Conservation (phyloP, 108 stramenopile genomes). For the Skeletonema menzelii region DNA sequence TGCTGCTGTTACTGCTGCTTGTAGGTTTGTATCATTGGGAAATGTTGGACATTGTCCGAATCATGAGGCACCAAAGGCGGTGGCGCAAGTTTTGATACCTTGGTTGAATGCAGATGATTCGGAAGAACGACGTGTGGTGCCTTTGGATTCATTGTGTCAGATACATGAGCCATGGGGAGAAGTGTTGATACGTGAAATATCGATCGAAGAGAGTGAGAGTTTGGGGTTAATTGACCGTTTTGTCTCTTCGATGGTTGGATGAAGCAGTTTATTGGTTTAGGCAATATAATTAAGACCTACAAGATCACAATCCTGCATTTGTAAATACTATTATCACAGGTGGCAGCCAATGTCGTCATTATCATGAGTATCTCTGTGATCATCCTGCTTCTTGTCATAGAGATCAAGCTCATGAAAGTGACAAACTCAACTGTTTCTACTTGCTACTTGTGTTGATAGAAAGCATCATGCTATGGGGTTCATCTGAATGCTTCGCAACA, state of each 20-base stretch:
- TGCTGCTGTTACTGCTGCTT: constrained; percentile 4
- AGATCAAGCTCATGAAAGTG: too few species aligned
- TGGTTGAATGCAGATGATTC: constrained; percentile 43
- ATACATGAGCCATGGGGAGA: constrained; percentile 65
- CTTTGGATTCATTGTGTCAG: constrained; percentile 23
- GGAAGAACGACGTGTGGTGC: constrained; percentile 17
- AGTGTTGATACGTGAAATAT: constrained; percentile 37
- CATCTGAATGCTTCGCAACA: too few species aligned
- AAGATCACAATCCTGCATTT: too few species aligned
- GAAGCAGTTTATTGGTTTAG: too few species aligned
- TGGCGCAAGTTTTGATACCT: constrained; percentile 43
- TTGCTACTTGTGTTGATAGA: too few species aligned
- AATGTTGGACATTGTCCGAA: constrained; percentile 86
- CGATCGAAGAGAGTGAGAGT: constrained; percentile 45
- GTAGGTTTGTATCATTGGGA: constrained; percentile 67
- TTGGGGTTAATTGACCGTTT: constrained; percentile 51
- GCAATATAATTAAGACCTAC: too few species aligned
- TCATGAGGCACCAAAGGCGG: constrained; percentile 78
- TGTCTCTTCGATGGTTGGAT: constrained; percentile 28
- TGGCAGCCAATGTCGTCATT: too few species aligned
- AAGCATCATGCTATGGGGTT: too few species aligned
- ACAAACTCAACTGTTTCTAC: too few species aligned
- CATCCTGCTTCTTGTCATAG: too few species aligned
- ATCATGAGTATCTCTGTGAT: too few species aligned
- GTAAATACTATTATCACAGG: too few species aligned